phyloP scores from a whole-genome alignment of 805 yeast genomes.

The Ogataea populi-albae region DNA sequence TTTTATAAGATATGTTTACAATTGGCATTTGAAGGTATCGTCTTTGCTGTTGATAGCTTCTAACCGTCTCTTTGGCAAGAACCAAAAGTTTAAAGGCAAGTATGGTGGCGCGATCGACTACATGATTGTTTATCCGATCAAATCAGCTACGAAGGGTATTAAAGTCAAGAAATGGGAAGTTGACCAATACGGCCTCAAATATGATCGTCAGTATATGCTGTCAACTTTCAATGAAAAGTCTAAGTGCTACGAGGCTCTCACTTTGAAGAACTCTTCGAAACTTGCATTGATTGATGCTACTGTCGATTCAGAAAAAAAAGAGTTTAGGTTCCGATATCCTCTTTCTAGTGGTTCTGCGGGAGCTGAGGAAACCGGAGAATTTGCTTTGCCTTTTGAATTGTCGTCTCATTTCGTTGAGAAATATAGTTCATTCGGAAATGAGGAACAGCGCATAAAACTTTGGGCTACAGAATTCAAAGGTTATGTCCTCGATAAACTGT shows the following conservation, averaged over 20 bases:
- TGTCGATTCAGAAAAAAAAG: slow-evolving; percentile 9
- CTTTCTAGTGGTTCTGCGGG: too few species aligned
- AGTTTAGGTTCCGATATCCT: slow-evolving; percentile 23
- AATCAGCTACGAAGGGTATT: slow-evolving; percentile 27
- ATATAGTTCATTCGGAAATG: slow-evolving; percentile 13
- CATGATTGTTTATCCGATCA: slow-evolving; percentile 30
- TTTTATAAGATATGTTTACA: slow-evolving; percentile 10
- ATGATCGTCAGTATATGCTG: slow-evolving; percentile 29
- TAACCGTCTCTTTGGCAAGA: slow-evolving; percentile 3
- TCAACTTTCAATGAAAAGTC: slow-evolving; percentile 16
- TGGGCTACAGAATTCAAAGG: slow-evolving; percentile 24
- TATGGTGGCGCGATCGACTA: slow-evolving; percentile 26
- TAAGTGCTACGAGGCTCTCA: slow-evolving; percentile 14
- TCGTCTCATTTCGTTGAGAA: slow-evolving; percentile 16
- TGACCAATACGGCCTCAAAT: slow-evolving; percentile 26
- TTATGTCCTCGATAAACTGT: slow-evolving; percentile 19
- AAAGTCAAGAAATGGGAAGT: slow-evolving; percentile 27
- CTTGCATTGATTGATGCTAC: slow-evolving; percentile 15
- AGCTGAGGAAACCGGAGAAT: slow-evolving; percentile 1
- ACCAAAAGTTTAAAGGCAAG: slow-evolving; percentile 11
- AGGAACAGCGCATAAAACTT: slow-evolving; percentile 8
- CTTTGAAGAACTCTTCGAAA: slow-evolving; percentile 15
- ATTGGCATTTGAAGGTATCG: slow-evolving; percentile 8
- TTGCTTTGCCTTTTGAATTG: slow-evolving; percentile 21
- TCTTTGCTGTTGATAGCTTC: neutral